phyloP scores from a whole-genome alignment of 2,329 filamentous ascomycete genomes.

The Talaromyces atroroseus region DNA sequence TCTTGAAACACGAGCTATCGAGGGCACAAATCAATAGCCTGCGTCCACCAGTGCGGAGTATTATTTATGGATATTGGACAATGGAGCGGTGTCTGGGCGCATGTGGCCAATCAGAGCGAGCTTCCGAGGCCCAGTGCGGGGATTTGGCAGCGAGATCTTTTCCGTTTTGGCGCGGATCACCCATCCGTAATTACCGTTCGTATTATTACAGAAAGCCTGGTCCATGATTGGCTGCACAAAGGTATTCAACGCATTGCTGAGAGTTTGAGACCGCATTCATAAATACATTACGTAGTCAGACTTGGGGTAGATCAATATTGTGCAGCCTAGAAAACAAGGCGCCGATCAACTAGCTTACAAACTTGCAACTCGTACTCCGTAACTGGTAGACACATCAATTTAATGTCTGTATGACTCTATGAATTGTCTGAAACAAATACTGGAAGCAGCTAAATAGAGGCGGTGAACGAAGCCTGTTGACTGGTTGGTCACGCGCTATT shows the following conservation, averaged over 20 bases:
- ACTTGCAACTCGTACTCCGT: not conserved
- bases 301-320: not conserved
- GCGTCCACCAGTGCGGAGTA: not conserved
- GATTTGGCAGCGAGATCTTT: not conserved
- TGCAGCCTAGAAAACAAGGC: slow-evolving; percentile 6
- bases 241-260: not conserved
- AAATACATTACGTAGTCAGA: not conserved
- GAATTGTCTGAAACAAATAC: not conserved
- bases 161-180: not conserved
- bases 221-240: not conserved
- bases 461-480: slow-evolving; percentile 1
- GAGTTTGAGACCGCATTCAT: not conserved
- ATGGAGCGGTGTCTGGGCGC: not conserved
- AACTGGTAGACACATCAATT: too few species aligned
- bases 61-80: not conserved
- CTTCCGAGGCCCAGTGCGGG: not conserved
- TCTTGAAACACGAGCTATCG: not conserved
- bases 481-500: slow-evolving; percentile 3
- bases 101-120: not conserved
- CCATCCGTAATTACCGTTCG: not conserved
- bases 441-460: not conserved
- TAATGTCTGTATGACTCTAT: not conserved
- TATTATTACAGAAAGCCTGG: not conserved
- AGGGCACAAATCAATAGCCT: not conserved
- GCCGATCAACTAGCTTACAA: not conserved